Base-by-base conservation (phyloP, 208 protist genomes). In the Vickermania spadyakhi region DNA sequence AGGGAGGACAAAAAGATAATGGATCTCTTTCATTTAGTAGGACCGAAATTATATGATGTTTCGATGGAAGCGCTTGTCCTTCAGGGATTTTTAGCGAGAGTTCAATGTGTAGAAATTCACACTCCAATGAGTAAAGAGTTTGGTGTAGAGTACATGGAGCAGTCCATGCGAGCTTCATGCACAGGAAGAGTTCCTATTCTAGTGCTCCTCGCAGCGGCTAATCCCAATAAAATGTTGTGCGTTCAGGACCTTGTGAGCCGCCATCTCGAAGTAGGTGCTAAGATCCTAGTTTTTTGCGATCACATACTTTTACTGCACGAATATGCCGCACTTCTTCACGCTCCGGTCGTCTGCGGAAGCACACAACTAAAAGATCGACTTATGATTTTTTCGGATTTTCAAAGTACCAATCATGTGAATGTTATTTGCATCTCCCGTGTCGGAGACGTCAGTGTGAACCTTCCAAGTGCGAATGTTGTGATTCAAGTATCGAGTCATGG, bases 261-360 rank as follows among this genome's bases (percentile, higher is more conserved):
- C 31, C 98, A 99, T 75, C 68, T 85, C 22, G 65, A 63, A 4
- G 71, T 75, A 28, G 92, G 91, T 3, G 96, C 99, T 42, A 99
- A 99, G 70, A 98, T 99, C 52, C 89, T 99, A 13, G 96, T 99
- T 51, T 99, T 99, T 79, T 97, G 87, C 56, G 98, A 99, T 77
- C 96, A 98, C 72, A 71, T 99, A 22, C 91, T 96, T 73, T 78
- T 98, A 18, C 73, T 99, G 4, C 68, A 97, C 59, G 75, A 92
- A 66, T 99, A 99, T 72, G 96, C 95, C 0, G 67, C 64, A 14
- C 53, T 90, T 49, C 68, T 99, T 0, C 49, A 73, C 5, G 70
- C 74, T 30, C 93, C 93, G 23, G 85, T 95, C 29, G 98, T 99
- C 57, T 91, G 92, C 62, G 98, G 98, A 21, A 70, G 77, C 7